Evolutionary conservation across 306 rosid genomes (phyloP).

Genomic region (Prunus mume): DNA sequence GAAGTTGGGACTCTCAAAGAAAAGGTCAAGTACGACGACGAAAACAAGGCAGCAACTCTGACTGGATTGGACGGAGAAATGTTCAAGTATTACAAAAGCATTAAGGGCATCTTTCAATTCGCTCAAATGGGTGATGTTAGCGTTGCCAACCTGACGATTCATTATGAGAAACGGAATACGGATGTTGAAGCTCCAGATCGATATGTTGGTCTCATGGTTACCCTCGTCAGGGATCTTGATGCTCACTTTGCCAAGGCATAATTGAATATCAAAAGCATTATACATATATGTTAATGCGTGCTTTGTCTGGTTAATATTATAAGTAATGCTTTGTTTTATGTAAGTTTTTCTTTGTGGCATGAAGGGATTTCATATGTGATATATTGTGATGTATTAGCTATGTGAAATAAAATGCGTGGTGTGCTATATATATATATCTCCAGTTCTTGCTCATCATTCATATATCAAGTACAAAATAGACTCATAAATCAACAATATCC

Average conservation of each 20-base stretch:
- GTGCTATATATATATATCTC: no score
- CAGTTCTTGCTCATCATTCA: no score
- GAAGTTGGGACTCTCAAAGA: slow-evolving; percentile 26
- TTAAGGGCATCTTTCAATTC: slow-evolving; percentile 9
- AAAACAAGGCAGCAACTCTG: background rate
- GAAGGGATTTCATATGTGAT: no score
- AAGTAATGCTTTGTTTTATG: no score
- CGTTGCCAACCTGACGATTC: slow-evolving; percentile 17
- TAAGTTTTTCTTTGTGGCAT: no score
- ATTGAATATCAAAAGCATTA: background rate
- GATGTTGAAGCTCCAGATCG: slow-evolving; percentile 25
- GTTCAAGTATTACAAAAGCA: slow-evolving; percentile 25
- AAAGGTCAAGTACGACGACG: slow-evolving; percentile 29
- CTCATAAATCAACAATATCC: no score
- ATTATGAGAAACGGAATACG: slow-evolving; percentile 34
- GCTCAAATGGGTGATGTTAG: slow-evolving; percentile 17
- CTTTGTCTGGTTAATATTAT: background rate
- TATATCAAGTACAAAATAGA: no score
- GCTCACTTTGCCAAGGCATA: slow-evolving; percentile 21
- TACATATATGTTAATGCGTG: background rate
- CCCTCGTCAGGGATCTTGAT: slow-evolving; percentile 28
- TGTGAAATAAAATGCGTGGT: no score
- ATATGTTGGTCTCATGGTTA: slow-evolving; percentile 27
- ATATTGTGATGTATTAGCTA: no score
- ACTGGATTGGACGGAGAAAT: slow-evolving; percentile 36